Base-by-base conservation (phyloP, 176 grass and related monocot species). In the Carex cristatella region DNA sequence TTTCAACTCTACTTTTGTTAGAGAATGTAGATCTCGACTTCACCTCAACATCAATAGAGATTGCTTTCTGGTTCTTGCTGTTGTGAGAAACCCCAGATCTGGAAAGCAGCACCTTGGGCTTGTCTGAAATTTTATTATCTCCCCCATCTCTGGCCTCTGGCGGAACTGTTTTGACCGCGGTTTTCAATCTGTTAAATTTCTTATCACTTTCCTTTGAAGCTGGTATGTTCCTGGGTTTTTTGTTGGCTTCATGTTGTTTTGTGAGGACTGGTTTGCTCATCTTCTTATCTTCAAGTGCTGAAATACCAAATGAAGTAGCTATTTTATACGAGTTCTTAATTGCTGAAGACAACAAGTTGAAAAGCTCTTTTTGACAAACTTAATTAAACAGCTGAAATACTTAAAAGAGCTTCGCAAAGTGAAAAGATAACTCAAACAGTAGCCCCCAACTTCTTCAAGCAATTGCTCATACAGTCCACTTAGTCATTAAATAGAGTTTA, bases 191-290 rank as follows among this genome's bases (percentile, higher is more conserved):
- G 1, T 58, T 4, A 71, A 57, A n/a, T 51, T 78, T 90, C 62
- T 85, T 67, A 66, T 88, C 4, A 5, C 32, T 38, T 58, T 74
- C 54, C 69, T 85, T 63, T 15, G 61, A 84, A 89, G 87, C 63
- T 56, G 35, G 51, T 56, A 89, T 32, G 23, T 64, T 90, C 90
- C 86, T 89, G 42, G 80, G 5, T 35, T n/a, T 88, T 89, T 91
- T 98, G 58, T 87, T 80, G 84, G 67, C 85, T 87, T 88, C 81
- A 66, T 92, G 87, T 81, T 87, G 89, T 58, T 85, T 92, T 85
- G 66, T 87, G 88, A 84, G 65, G 79, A 73, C 84, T 19, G 62
- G 40, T 81, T 76, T 85, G 61, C 73, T 86, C 61, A 83, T 89
- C 33, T 81, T 88, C 55, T 82, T 81, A 86, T 83, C 87, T 65